Percentiles rank a stretch among this genome's conserved stretches.
Conservation (phyloP, 192 early-diverging fungal genomes). For the Backusella morwellensis region DNA sequence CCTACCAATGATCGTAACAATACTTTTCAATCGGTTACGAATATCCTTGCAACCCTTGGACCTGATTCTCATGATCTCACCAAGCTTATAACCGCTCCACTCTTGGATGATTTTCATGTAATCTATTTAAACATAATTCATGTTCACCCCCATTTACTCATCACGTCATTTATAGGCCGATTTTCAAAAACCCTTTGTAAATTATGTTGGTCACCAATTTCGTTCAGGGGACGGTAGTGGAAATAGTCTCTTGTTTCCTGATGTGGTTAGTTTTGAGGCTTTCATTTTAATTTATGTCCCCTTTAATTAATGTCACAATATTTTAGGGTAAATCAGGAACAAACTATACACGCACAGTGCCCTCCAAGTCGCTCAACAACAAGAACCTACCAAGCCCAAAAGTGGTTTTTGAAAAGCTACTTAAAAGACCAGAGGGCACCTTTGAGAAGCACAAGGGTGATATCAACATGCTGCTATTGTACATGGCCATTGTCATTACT, state of each 20-base stretch:
- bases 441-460: constrained; percentile 30
- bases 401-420: constrained; percentile 7
- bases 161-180: not conserved
- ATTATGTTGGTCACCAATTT: constrained; percentile 21
- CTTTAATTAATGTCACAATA: not conserved
- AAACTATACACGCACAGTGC: constrained; percentile 14
- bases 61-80: constrained; percentile 11
- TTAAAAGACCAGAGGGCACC: constrained; percentile 17
- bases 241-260: constrained; percentile 22
- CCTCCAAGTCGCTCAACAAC: not conserved
- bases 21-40: constrained; percentile 12
- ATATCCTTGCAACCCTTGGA: constrained; percentile 3
- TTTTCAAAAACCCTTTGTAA: constrained; percentile 21
- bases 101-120: constrained; percentile 12
- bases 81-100: constrained; percentile 2
- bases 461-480: constrained; percentile 41
- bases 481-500: constrained; percentile 43
- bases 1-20: constrained; percentile 22
- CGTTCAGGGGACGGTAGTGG: constrained; percentile 22
- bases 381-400: constrained; percentile 9
- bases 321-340: constrained; percentile 17
- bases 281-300: no score
- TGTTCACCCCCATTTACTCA: not conserved
- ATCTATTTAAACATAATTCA: not conserved
- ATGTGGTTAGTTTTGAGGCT: constrained; percentile 9